phyloP scores from a whole-genome alignment of 2,329 filamentous ascomycete species.

The Aphanocladium album region DNA sequence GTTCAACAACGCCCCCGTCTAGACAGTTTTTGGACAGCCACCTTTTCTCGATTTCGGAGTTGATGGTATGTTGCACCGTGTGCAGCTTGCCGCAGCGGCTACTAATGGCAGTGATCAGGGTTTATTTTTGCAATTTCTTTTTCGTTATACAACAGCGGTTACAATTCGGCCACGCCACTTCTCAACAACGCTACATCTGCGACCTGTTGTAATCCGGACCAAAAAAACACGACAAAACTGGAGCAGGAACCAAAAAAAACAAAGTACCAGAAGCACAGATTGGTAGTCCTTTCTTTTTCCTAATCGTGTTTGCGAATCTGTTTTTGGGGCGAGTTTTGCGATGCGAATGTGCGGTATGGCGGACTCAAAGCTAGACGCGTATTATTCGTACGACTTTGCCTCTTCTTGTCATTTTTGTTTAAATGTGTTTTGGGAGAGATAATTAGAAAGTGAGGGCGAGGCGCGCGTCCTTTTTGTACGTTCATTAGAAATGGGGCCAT shows the following conservation, averaged over 20 bases:
- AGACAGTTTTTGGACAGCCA: conserved; percentile 14
- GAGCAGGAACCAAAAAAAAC: neutral
- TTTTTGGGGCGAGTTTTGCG: neutral
- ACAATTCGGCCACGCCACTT: neutral
- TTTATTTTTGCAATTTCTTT: neutral
- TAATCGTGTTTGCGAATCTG: neutral
- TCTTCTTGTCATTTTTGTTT: neutral
- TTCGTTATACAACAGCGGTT: neutral
- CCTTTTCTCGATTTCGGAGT: conserved; percentile 6
- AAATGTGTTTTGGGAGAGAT: neutral
- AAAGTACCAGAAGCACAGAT: neutral
- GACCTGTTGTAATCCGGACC: neutral
- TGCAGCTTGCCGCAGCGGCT: neutral
- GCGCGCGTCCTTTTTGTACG: neutral
- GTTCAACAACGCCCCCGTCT: conserved; percentile 61
- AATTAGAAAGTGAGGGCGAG: neutral
- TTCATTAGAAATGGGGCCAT: neutral
- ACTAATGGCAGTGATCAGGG: neutral
- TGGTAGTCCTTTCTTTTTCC: neutral
- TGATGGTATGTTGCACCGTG: neutral
- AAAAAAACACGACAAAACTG: neutral
- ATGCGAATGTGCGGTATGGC: neutral
- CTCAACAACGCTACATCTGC: neutral
- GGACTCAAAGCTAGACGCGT: neutral
- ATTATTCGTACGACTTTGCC: neutral